phyloP scores from a whole-genome alignment of 148 eudicot genomes.

The Diospyros kaki region DNA sequence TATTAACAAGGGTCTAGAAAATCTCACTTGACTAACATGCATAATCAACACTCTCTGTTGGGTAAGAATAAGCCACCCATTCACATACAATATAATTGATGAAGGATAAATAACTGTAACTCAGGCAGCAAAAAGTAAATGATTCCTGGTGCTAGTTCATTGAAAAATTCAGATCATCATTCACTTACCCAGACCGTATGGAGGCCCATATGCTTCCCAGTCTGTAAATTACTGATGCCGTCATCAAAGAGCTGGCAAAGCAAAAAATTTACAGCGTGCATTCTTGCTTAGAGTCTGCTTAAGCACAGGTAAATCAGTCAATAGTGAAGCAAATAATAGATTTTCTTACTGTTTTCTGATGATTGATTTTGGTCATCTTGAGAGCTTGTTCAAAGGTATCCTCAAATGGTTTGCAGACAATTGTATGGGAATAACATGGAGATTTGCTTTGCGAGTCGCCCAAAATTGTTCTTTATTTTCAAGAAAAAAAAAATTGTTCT shows the following conservation, averaged over 20 bases:
- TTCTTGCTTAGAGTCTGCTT: too few species aligned
- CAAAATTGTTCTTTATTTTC: too few species aligned
- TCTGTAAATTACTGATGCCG: slow-evolving; percentile 65
- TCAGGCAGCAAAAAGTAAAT: too few species aligned
- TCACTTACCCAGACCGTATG: slow-evolving; percentile 71
- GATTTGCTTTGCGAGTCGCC: too few species aligned
- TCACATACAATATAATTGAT: neutral
- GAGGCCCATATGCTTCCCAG: slow-evolving; percentile 58
- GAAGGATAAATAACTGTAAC: too few species aligned
- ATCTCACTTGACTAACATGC: too few species aligned
- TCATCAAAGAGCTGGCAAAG: slow-evolving; percentile 83
- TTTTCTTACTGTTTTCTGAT: slow-evolving; percentile 59
- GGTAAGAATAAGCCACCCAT: slow-evolving; percentile 74
- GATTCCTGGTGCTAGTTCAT: neutral
- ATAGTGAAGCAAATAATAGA: neutral
- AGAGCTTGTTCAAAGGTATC: slow-evolving; percentile 54
- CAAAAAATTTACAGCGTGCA: too few species aligned
- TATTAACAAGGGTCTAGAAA: too few species aligned
- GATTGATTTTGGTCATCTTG: slow-evolving; percentile 62
- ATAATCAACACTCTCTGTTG: slow-evolving; percentile 54
- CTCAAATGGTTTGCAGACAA: slow-evolving; percentile 80
- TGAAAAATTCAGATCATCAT: neutral
- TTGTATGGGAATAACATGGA: too few species aligned
- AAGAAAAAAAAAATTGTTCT: too few species aligned
- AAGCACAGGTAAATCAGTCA: neutral